Conservation (phyloP, 768 basidiomycete species). For the Leucosporidium creatinivorum region DNA sequence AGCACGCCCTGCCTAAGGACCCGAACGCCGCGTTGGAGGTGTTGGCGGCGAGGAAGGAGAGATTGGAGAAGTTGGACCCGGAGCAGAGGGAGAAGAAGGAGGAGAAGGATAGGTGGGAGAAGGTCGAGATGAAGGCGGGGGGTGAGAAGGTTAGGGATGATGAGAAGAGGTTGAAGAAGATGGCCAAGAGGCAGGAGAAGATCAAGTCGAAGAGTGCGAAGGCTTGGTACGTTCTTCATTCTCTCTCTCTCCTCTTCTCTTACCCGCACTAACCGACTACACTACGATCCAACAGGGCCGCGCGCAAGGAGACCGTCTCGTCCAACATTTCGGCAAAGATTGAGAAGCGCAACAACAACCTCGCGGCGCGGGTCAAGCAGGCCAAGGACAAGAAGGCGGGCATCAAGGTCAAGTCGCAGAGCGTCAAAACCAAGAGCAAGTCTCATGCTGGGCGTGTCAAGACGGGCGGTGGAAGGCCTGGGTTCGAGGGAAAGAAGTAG, state of each 20-base stretch:
- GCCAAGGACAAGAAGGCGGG: slow-evolving; percentile 57
- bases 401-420: slow-evolving; percentile 5
- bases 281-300: slow-evolving; percentile 55
- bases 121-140: slow-evolving; percentile 76
- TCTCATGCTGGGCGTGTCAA: slow-evolving; percentile 25
- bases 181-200: slow-evolving; percentile 85
- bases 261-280: not conserved
- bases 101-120: slow-evolving; percentile 81
- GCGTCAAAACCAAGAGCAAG: not conserved
- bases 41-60: slow-evolving; percentile 66
- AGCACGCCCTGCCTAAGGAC: slow-evolving; percentile 66
- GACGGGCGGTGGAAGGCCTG: not conserved
- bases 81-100: slow-evolving; percentile 73
- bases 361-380: slow-evolving; percentile 74
- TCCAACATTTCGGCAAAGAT: slow-evolving; percentile 73
- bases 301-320: slow-evolving; percentile 69
- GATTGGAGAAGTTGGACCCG: slow-evolving; percentile 65
- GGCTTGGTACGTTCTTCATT: slow-evolving; percentile 55
- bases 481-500: not conserved
- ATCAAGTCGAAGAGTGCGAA: slow-evolving; percentile 76
- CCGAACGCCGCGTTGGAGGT: slow-evolving; percentile 79
- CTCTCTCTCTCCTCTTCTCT: not conserved
- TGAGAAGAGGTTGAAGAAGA: slow-evolving; percentile 77
- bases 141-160: slow-evolving; percentile 90
- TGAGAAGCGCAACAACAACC: slow-evolving; percentile 86